Base-by-base conservation (phyloP, 108 stramenopile species). In the Fistulifera pelliculosa region DNA sequence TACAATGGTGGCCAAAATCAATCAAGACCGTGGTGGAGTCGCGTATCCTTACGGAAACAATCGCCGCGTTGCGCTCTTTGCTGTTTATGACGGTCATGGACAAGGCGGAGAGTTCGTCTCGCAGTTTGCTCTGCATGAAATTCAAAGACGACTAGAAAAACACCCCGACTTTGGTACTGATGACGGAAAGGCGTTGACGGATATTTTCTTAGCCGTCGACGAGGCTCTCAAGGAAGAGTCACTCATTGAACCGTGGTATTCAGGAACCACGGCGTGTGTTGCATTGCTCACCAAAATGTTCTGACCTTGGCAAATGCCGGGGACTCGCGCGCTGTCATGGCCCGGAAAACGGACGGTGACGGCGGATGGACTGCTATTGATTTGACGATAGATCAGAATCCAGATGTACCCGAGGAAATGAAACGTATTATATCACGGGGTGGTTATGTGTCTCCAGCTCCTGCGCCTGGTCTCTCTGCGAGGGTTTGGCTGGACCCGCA, bases 21-120 rank as follows among this genome's bases (percentile, higher is more conserved):
- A 98, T 66, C 97, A 96, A 73, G 97, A 98, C 75, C 61, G 95
- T 23, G 97, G 95, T 26, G 87, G 91, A 41, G 72, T 96, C 10
- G 91, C 87, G 6, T 94, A 85, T 67, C 95, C 95, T 4, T 96
- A 92, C 69, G 91, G 69, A 26, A 69, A 77, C 28, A 74, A 69
- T 47, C 16, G 44, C 11, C 48, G 64, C 24, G 79, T 80, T 14
- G 94, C 94, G 1, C 65, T 98, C 19, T 95, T 96, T 70, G 83
- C 85, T 7, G 91, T 88, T 3, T 86, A 90, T 52, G 94, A 95
- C 64, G 91, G 74, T 12, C 94, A 95, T 66, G 94, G 94, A 10
- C 85, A 95, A 69, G 81, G 85, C 14, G 93, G 93, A 13, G 93
- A 98, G 55, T 28, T 86, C 24, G 93, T 98, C 10, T 79, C 94